These are phyloP conservation scores for Mimosa bimucronata DNA, from an alignment of 306 rosid species.

Conservation along the genomic window DNA sequence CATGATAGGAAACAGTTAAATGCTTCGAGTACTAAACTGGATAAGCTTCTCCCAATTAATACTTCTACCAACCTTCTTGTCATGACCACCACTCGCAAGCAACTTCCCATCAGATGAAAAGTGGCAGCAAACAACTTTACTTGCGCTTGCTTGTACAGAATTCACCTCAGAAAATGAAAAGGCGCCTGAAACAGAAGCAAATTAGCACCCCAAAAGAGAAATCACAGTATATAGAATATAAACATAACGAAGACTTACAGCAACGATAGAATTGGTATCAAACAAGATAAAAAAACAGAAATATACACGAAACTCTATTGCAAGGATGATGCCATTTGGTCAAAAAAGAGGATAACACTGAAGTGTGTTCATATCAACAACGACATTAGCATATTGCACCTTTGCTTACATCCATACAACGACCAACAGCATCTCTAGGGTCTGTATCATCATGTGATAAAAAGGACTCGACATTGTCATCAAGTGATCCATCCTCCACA, in stretches of 20 bases:
- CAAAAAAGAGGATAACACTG: background rate
- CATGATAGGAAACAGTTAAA: constrained; percentile 29
- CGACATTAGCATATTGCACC: constrained; percentile 58
- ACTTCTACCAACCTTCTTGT: constrained; percentile 73
- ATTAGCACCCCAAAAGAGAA: constrained; percentile 37
- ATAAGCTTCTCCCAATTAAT: background rate
- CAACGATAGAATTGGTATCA: background rate
- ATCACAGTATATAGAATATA: background rate
- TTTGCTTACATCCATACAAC: constrained; percentile 97
- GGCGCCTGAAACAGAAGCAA: constrained; percentile 56
- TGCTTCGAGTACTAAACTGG: constrained; percentile 7
- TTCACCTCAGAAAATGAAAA: constrained; percentile 74
- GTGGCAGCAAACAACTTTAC: constrained; percentile 84
- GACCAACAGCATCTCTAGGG: constrained; percentile 90
- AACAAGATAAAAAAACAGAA: constrained; percentile 4
- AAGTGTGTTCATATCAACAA: constrained; percentile 13
- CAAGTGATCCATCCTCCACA: constrained; percentile 96
- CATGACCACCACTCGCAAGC: constrained; percentile 98
- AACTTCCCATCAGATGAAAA: constrained; percentile 96
- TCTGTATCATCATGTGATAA: constrained; percentile 96
- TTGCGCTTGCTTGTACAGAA: constrained; percentile 70
- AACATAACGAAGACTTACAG: background rate
- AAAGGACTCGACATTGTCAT: constrained; percentile 97
- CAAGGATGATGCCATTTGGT: constrained; percentile 13
- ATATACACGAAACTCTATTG: background rate